Percentiles rank a stretch among this genome's conserved stretches.
Conservation (phyloP, 208 protist species). For the Trypanosoma vivax region DNA sequence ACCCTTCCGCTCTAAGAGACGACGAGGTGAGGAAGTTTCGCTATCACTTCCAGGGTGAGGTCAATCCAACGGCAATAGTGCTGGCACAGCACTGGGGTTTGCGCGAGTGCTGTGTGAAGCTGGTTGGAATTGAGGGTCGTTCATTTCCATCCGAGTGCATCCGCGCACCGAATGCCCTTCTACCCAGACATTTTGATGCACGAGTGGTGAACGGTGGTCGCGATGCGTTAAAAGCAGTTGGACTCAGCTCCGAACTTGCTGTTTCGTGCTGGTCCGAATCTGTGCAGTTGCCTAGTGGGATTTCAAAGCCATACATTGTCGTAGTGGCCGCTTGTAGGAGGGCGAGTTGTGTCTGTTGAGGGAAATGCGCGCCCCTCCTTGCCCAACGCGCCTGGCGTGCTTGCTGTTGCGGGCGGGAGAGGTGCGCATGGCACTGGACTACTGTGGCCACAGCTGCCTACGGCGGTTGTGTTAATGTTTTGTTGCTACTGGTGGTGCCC, state of each 20-base stretch:
- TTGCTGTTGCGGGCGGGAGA: no score
- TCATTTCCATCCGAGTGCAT: constrained; percentile 35
- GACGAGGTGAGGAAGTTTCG: not conserved
- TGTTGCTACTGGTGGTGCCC: not conserved
- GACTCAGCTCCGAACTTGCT: constrained; percentile 1
- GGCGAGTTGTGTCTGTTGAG: not conserved
- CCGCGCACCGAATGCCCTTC: not conserved
- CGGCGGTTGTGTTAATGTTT: not conserved
- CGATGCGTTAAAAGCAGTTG: constrained; percentile 3
- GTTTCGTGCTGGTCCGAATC: not conserved
- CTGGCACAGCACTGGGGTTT: constrained; percentile 54
- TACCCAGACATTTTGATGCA: constrained; percentile 10
- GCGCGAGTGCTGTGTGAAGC: constrained; percentile 60
- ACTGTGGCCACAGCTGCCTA: no score
- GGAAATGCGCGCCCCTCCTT: not conserved
- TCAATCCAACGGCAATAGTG: constrained; percentile 23
- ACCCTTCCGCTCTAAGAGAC: not conserved
- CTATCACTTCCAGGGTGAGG: not conserved
- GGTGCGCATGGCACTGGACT: no score
- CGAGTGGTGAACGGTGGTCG: constrained; percentile 2
- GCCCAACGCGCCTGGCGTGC: no score
- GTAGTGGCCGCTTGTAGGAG: constrained; percentile 8
- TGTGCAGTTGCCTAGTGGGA: constrained; percentile 1
- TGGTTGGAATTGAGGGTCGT: constrained; percentile 31
- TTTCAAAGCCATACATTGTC: constrained; percentile 6